Evolutionary conservation across 768 basidiomycete genomes (phyloP).

Genomic region (Agrocybe chaxingu): DNA sequence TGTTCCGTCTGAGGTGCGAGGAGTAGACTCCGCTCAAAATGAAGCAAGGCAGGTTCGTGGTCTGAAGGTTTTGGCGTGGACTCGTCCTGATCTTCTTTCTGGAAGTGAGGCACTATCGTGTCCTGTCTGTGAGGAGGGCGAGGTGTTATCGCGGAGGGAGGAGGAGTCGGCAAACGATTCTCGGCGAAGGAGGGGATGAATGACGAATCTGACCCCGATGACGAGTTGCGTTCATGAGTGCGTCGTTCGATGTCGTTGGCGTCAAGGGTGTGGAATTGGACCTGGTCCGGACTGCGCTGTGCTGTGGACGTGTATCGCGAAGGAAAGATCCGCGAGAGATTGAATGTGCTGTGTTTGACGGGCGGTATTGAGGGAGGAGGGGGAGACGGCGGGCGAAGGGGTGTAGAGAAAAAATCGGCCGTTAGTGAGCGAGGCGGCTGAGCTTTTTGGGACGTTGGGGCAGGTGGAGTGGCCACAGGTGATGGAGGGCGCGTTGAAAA

Average conservation of each 20-base stretch:
- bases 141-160: conserved; percentile 7
- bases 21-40: conserved; percentile 16
- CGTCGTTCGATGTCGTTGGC: conserved; percentile 8
- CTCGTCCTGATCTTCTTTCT: conserved; percentile 12
- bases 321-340: conserved; percentile 35
- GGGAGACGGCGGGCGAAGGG: conserved; percentile 19
- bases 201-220: conserved; percentile 21
- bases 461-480: conserved; percentile 17
- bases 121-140: conserved; percentile 11
- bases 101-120: conserved; percentile 12
- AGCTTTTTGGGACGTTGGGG: conserved; percentile 15
- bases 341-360: conserved; percentile 7
- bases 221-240: conserved; percentile 13
- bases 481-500: conserved; percentile 38
- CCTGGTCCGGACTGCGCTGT: conserved; percentile 8
- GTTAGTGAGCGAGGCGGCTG: conserved; percentile 22
- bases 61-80: conserved; percentile 26
- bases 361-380: conserved; percentile 10
- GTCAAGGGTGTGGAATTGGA: conserved; percentile 20
- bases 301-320: conserved; percentile 30
- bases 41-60: conserved; percentile 19
- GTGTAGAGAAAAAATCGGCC: conserved; percentile 27
- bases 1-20: conserved; percentile 11
- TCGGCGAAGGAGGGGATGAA: conserved; percentile 16
- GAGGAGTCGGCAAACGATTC: conserved; percentile 22